Evolutionary conservation across 106 monocot species (phyloP).

Genomic region (Dendrobium huoshanense): DNA sequence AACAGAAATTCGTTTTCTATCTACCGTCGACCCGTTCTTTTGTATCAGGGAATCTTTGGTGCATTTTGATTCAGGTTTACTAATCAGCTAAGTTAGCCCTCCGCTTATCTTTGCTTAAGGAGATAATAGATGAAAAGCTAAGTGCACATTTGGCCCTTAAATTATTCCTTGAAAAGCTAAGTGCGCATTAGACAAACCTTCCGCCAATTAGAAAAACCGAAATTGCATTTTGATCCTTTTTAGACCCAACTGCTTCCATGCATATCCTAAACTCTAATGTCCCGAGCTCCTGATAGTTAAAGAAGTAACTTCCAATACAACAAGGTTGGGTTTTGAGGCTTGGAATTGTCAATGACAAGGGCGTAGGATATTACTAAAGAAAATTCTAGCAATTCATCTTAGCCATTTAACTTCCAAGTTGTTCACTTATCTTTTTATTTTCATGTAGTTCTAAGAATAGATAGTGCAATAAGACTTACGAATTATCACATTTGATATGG

Average conservation of each 20-base stretch:
- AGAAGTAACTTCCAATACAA: background rate
- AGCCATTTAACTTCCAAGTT: background rate
- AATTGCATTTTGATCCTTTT: background rate
- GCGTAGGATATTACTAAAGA: background rate
- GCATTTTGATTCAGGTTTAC: too few species aligned
- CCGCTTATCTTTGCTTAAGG: too few species aligned
- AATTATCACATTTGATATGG: background rate
- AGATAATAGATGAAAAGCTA: too few species aligned
- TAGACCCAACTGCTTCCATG: background rate
- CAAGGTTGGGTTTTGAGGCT: background rate
- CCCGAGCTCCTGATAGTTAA: background rate
- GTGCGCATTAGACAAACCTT: background rate
- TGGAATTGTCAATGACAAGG: background rate
- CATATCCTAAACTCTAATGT: background rate
- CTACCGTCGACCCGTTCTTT: background rate
- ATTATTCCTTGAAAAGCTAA: too few species aligned
- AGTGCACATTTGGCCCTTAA: too few species aligned
- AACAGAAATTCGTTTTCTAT: background rate
- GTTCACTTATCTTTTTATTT: background rate
- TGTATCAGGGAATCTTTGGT: background rate
- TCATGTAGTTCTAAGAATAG: background rate
- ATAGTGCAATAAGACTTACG: background rate
- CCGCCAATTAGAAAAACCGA: background rate
- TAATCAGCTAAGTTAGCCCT: too few species aligned
- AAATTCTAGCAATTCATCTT: background rate